Percentiles rank a stretch among this genome's conserved stretches.
Conservation (phyloP, 2,329 filamentous ascomycete genomes). For the Aspergillus ruber region DNA sequence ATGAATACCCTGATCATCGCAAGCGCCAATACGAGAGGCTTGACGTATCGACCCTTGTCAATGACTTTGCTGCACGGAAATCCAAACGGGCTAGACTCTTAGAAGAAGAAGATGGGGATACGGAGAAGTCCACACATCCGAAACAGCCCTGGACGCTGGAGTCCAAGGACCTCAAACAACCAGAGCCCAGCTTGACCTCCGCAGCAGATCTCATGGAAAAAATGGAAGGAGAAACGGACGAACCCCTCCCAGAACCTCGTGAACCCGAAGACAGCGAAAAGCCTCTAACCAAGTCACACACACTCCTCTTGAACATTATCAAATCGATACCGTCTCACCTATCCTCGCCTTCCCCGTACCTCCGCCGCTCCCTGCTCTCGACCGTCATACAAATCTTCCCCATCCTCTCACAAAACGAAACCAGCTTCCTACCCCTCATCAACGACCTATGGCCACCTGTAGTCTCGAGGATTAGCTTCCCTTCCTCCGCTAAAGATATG, state of each 20-base stretch:
- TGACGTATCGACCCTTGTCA: conserved; percentile 26
- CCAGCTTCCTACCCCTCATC: conserved; percentile 79
- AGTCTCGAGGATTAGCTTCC: conserved; percentile 28
- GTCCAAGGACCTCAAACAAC: conserved; percentile 18
- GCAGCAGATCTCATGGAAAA: conserved; percentile 28
- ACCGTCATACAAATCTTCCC: conserved; percentile 68
- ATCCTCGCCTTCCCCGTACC: conserved; percentile 70
- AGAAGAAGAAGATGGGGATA: conserved; percentile 18
- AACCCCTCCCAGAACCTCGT: conserved; percentile 28
- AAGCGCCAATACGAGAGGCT: conserved; percentile 27
- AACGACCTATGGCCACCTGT: conserved; percentile 88
- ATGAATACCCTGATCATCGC: conserved; percentile 17
- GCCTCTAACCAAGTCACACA: conserved; percentile 68
- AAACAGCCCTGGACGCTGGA: conserved; percentile 26
- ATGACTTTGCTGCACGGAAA: conserved; percentile 28
- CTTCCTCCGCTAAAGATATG: conserved; percentile 54
- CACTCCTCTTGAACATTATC: conserved; percentile 74
- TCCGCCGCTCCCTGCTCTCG: conserved; percentile 71
- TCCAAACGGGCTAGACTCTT: conserved; percentile 19
- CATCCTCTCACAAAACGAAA: conserved; percentile 67
- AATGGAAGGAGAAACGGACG: conserved; percentile 25
- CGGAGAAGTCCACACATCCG: conserved; percentile 21
- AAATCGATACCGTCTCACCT: conserved; percentile 84
- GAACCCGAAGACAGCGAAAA: conserved; percentile 52
- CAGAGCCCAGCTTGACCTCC: conserved; percentile 21